Percentiles rank a stretch among this genome's conserved stretches.
phyloP scores from a whole-genome alignment of 1,284 basidiomycete genomes.

The Fomitopsis betulina region DNA sequence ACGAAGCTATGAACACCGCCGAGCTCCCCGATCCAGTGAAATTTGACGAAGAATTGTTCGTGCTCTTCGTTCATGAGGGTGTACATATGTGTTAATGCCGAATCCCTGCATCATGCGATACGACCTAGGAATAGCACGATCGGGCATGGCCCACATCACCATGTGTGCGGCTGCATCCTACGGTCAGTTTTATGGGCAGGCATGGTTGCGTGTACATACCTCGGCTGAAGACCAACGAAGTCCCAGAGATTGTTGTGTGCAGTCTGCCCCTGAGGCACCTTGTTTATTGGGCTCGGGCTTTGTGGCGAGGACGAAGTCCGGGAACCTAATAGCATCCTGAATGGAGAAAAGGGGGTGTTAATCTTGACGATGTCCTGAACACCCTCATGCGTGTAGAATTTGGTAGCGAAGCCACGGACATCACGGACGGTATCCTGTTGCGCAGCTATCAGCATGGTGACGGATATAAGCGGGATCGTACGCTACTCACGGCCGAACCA shows the following conservation, averaged over 20 bases:
- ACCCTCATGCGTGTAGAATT: constrained; percentile 77
- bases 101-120: constrained; percentile 87
- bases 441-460: constrained; percentile 1
- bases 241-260: constrained; percentile 89
- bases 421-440: constrained; percentile 75
- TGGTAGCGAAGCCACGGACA: constrained; percentile 78
- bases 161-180: constrained; percentile 59
- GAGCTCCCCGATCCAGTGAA: constrained; percentile 80
- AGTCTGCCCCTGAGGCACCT: constrained; percentile 57
- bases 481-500: constrained; percentile 58
- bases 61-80: constrained; percentile 64
- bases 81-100: constrained; percentile 80
- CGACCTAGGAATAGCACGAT: constrained; percentile 77
- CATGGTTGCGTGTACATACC: constrained; percentile 35
- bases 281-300: constrained; percentile 80
- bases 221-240: constrained; percentile 61
- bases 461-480: not conserved
- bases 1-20: constrained; percentile 77
- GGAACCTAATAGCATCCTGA: constrained; percentile 81
- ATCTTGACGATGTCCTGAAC: constrained; percentile 85
- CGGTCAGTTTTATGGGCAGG: not conserved
- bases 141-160: constrained; percentile 82
- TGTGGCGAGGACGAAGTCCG: constrained; percentile 76
- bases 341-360: constrained; percentile 84
- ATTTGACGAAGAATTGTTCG: constrained; percentile 79